Base-by-base conservation (phyloP, 2,329 filamentous ascomycete species). In the Cladophialophora bantiana region DNA sequence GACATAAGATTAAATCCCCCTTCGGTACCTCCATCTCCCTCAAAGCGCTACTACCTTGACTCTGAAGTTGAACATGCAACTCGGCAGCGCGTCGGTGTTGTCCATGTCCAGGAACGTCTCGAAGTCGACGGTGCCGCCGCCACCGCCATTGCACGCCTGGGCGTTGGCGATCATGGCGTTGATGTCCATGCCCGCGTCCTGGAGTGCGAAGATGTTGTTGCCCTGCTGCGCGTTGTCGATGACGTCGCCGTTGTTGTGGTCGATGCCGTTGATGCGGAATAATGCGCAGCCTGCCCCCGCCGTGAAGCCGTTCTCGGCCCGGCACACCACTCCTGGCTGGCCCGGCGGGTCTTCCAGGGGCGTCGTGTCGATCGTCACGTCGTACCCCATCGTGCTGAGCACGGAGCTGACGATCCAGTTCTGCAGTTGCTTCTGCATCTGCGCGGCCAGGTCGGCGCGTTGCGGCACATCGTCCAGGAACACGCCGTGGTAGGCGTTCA, bases 351-450 rank as follows among this genome's bases (percentile, higher is more conserved):
- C 62, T 3, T 20, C 31, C 26, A 65, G 31, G n/a, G 40, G 7
- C 7, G 48, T 15, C 18, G 55, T 52, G 56, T 65, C 62, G 56
- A 65, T 35, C 20, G 48, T 53, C 35, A 65, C 32, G 56, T 65
- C 55, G 42, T 55, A 65, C 18, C 55, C 55, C 42, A 65, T 65
- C 26, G 42, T 55, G n/a, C 12, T 54, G 26, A 65, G 40, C 38
- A 60, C 56, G n/a, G 62, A 35, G 50, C 62, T 65, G 45, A 65
- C 62, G 40, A 60, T 59, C 62, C 62, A 65, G 34, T 65, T 65
- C 35, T 65, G 55, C 15, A 65, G 62, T 20, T 65, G 55, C 31
- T 5, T 65, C 48, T 55, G 42, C 62, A 60, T 60, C 55, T 65
- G 55, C 34, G 36, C 35, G 9, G 40, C 34, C 18, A 60, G 45